phyloP scores from a whole-genome alignment of 495 filamentous ascomycete species.

The Annulohypoxylon moriforme region DNA sequence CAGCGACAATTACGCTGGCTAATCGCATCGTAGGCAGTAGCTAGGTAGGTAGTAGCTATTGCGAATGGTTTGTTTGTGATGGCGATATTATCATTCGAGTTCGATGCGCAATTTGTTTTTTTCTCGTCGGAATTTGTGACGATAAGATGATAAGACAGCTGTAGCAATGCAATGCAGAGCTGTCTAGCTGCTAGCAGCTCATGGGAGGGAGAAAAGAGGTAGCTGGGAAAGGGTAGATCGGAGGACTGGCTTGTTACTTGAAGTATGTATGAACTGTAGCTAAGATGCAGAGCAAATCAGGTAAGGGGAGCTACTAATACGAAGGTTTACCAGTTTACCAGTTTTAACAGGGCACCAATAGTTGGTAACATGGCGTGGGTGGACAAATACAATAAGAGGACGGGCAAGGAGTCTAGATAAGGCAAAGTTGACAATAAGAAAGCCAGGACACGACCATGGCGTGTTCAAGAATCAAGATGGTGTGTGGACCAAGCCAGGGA shows the following conservation, averaged over 20 bases:
- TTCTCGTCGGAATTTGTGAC: background rate
- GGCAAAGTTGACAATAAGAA: constrained; percentile 1
- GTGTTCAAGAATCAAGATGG: constrained; percentile 9
- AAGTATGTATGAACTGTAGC: background rate
- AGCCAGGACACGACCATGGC: constrained; percentile 15
- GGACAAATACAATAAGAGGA: constrained; percentile 21
- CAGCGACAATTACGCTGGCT: constrained; percentile 4
- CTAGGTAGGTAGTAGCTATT: too few species aligned
- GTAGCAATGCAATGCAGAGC: constrained; percentile 21
- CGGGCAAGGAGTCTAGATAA: constrained; percentile 14
- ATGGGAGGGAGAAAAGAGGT: constrained; percentile 7
- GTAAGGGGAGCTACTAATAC: constrained; percentile 18
- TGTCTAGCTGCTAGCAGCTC: constrained; percentile 31
- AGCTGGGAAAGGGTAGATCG: too few species aligned
- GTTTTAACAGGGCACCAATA: constrained; percentile 12
- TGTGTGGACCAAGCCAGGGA: constrained; percentile 11
- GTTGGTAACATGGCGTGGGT: constrained; percentile 25
- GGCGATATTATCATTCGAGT: constrained; percentile 21
- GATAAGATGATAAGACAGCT: constrained; percentile 10
- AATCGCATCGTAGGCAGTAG: constrained; percentile 34
- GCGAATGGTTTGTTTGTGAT: background rate
- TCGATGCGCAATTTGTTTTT: constrained; percentile 11
- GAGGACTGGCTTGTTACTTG: background rate
- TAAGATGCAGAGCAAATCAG: background rate
- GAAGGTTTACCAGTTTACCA: constrained; percentile 21